A percentile compares a stretch with the other conserved stretches of the same genome.
Conservation (phyloP, 2,329 filamentous ascomycete genomes). For the Tricladium varicosporioides region DNA sequence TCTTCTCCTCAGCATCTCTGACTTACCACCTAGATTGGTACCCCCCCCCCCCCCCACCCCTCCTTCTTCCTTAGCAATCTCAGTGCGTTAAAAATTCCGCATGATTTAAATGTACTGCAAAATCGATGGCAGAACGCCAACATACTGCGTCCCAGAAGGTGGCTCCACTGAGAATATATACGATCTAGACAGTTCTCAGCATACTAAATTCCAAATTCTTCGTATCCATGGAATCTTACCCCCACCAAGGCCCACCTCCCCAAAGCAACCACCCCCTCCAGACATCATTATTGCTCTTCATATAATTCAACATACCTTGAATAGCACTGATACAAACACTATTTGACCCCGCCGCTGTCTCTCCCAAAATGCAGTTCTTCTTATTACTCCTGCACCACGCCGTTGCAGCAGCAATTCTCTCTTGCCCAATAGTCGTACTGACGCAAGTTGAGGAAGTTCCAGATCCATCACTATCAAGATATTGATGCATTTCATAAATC, state of each 20-base stretch:
- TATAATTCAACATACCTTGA: background rate
- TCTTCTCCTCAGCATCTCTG: too few relatives aligned
- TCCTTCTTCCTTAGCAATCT: too few relatives aligned
- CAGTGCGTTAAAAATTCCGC: too few relatives aligned
- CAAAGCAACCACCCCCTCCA: background rate
- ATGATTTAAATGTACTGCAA: background rate
- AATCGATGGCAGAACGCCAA: background rate
- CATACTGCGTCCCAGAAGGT: background rate
- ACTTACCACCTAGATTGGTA: too few relatives aligned
- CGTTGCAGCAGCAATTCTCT: background rate
- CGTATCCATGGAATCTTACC: background rate
- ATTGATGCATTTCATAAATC: background rate
- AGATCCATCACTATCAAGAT: background rate
- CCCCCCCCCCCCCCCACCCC: too few relatives aligned
- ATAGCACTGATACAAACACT: background rate
- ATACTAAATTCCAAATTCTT: too few relatives aligned
- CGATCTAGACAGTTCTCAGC: too few relatives aligned
- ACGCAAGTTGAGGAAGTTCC: background rate
- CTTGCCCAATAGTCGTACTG: background rate
- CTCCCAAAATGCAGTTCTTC: background rate
- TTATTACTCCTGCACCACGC: background rate
- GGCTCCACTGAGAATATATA: background rate
- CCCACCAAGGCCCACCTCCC: background rate
- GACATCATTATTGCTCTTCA: background rate
- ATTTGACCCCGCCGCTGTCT: background rate